Percentiles rank a stretch among this genome's conserved stretches.
These are phyloP conservation scores for Selenicereus undatus DNA, from an alignment of 148 eudicot species.

Conservation along the genomic window DNA sequence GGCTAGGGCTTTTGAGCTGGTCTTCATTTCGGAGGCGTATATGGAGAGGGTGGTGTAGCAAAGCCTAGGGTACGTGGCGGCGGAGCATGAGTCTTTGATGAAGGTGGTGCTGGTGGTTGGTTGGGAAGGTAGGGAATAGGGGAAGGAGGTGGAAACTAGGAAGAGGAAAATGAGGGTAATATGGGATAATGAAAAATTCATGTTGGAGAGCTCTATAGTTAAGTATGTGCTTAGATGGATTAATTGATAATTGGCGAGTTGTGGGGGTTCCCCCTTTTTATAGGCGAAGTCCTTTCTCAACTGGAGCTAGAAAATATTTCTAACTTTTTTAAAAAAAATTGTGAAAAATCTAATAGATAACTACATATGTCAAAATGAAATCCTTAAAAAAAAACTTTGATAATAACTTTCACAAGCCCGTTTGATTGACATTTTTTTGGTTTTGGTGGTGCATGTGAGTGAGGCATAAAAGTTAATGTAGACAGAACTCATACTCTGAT, in stretches of 20 bases:
- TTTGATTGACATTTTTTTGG: too few species aligned
- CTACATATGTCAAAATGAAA: not conserved
- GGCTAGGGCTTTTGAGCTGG: slow-evolving; percentile 30
- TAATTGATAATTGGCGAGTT: not conserved
- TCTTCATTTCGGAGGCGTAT: slow-evolving; percentile 26
- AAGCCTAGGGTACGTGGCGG: slow-evolving; percentile 29
- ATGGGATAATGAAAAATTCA: slow-evolving; percentile 15
- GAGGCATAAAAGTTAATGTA: too few species aligned
- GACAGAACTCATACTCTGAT: too few species aligned
- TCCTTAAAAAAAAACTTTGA: too few species aligned
- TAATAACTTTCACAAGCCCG: too few species aligned
- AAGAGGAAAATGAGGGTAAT: slow-evolving; percentile 10
- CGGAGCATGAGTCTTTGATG: slow-evolving; percentile 26
- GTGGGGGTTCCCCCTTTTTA: not conserved
- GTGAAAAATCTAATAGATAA: too few species aligned
- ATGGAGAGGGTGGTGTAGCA: slow-evolving; percentile 31
- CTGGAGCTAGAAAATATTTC: not conserved
- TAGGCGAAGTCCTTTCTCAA: not conserved
- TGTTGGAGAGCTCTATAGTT: not conserved
- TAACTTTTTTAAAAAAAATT: too few species aligned
- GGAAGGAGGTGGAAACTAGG: slow-evolving; percentile 7
- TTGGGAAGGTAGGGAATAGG: slow-evolving; percentile 4
- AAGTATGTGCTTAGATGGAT: not conserved
- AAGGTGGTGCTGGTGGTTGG: slow-evolving; percentile 9
- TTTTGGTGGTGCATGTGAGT: too few species aligned